Evolutionary conservation across 2,329 filamentous ascomycete genomes (phyloP), one percentile per base, ranked within the genome.

Genomic region (Ambrosiella beaveri): DNA sequence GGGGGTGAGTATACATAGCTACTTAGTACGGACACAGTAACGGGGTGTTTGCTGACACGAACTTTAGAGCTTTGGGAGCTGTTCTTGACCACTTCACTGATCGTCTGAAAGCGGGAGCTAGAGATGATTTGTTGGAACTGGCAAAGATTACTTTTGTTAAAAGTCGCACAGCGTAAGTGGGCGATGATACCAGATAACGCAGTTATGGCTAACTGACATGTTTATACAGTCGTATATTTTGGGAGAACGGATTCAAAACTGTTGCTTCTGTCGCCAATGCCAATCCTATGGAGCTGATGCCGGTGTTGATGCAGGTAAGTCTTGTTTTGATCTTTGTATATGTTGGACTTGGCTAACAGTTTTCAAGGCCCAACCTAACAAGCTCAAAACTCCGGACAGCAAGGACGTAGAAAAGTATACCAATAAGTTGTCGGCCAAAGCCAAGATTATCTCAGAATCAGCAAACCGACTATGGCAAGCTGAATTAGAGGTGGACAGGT

Each of bases 41-140:
- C 40, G 40, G 40, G 40, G 11, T 41, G 11, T n/a, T 13, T 11
- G 11, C 36, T 12, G n/a, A n/a, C 15, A 37, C 13, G 9, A 50
- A 17, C 13, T 17, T 17, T 57, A 82, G 81, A 1, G 80, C 85
- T 64, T 78, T 89, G 66, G 80, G 81, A 6, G 83, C 82, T 3
- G 81, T 84, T 6, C 72, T 89, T 38, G 84, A 88, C 63, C 85
- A 89, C 65, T 88, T 86, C 70, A 81, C 81, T 0, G 85, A 88
- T 67, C 75, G 86, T 19, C 72, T 90, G 6, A 80, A 82, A 67
- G 84, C 85, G 9, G 85, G 85, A 0, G 86, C 85, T 0, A 79
- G 78, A 60, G 76, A 82, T 0, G 86, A 89, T 64, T 72, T 89
- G 13, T 70, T 90, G 8, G 82, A 82, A 2, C 74, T 89, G 65